These are phyloP conservation scores for Microcyclospora tardicrescens DNA, from an alignment of 2,329 filamentous ascomycete species.

Conservation along the genomic window DNA sequence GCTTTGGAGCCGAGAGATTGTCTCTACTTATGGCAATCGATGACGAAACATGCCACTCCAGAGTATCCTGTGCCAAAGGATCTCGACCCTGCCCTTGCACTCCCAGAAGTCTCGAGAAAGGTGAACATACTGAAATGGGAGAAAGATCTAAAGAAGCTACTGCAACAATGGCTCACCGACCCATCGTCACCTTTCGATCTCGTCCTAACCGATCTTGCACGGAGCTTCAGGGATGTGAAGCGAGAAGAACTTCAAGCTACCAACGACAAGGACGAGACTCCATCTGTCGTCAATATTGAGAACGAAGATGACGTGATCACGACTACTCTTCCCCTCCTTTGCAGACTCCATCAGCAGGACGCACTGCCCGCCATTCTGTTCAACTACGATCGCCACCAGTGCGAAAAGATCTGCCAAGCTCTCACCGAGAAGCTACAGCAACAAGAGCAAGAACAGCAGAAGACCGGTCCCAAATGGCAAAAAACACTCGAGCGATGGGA, in stretches of 20 bases:
- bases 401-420: constrained; percentile 44
- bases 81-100: constrained; percentile 37
- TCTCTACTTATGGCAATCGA: constrained; percentile 49
- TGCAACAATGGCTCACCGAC: constrained; percentile 49
- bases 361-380: constrained; percentile 64
- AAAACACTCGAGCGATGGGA: constrained; percentile 46
- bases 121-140: constrained; percentile 56
- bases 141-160: constrained; percentile 42
- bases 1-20: constrained; percentile 60
- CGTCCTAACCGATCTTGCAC: constrained; percentile 38
- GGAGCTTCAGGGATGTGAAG: constrained; percentile 12
- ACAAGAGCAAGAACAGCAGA: constrained; percentile 46
- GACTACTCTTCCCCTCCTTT: constrained; percentile 46
- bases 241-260: constrained; percentile 15
- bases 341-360: constrained; percentile 47
- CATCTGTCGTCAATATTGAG: constrained; percentile 3
- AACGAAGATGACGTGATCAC: constrained; percentile 18
- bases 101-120: constrained; percentile 48
- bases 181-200: constrained; percentile 38
- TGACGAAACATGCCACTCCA: constrained; percentile 44
- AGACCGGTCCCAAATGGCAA: constrained; percentile 46
- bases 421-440: constrained; percentile 42
- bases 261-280: constrained; percentile 6
- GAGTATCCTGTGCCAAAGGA: constrained; percentile 31
- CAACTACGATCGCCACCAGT: constrained; percentile 57